phyloP scores from a whole-genome alignment of 192 early-diverging fungal genomes.

The Coemansia sp. region DNA sequence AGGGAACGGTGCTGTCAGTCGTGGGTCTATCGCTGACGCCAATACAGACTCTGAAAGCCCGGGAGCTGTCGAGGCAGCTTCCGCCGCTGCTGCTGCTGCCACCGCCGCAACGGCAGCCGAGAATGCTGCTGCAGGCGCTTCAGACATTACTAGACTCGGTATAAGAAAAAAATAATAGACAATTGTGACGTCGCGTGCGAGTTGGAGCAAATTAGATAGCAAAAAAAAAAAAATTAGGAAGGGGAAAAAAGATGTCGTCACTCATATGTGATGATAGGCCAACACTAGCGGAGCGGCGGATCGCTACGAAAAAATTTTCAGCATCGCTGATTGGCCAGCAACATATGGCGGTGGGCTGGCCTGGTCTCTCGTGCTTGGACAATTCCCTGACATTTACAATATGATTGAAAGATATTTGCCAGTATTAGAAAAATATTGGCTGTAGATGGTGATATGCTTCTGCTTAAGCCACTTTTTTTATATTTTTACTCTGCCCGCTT shows the following conservation, averaged over 20 bases:
- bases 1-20: conserved; percentile 25
- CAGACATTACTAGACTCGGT: conserved; percentile 14
- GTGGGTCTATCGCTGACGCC: not conserved
- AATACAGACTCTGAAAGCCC: not conserved
- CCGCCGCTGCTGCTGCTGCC: conserved; percentile 15
- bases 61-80: not conserved
- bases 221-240: not conserved
- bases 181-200: not conserved
- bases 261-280: no score
- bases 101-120: conserved; percentile 18
- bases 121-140: conserved; percentile 1
- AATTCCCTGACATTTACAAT: no score
- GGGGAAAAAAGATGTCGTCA: no score
- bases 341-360: no score
- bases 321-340: no score
- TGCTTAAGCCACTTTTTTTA: no score
- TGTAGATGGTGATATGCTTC: not conserved
- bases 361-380: no score
- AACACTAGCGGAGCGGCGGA: no score
- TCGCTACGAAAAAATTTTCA: no score
- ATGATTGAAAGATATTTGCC: no score
- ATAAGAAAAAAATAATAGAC: not conserved
- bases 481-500: not conserved
- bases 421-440: no score
- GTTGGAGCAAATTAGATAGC: not conserved